phyloP scores from a whole-genome alignment of 2,329 filamentous ascomycete species.

The Waltergamsia citrina region DNA sequence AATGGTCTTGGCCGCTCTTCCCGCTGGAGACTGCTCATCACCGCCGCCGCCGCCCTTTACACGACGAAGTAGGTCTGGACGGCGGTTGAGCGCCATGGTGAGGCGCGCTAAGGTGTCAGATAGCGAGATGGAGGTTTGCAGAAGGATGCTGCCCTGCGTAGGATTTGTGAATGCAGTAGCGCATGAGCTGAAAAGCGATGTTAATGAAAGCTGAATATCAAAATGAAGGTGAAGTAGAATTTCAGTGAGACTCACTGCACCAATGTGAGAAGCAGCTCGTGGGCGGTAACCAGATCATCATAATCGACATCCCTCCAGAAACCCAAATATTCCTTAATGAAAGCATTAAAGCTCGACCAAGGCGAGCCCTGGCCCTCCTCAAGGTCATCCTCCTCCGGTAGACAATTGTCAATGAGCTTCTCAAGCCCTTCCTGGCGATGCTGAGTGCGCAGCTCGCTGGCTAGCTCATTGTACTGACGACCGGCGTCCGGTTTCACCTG shows the following conservation, averaged over 20 bases:
- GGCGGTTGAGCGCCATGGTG: constrained; percentile 74
- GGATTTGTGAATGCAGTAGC: constrained; percentile 74
- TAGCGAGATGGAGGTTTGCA: constrained; percentile 75
- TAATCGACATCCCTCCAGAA: constrained; percentile 77
- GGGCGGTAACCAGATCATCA: constrained; percentile 64
- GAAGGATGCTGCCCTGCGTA: constrained; percentile 69
- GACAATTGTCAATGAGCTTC: constrained; percentile 49
- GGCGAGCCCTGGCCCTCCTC: constrained; percentile 53
- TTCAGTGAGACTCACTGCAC: constrained; percentile 51
- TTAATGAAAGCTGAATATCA: constrained; percentile 4
- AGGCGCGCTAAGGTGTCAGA: constrained; percentile 73
- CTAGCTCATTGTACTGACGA: constrained; percentile 58
- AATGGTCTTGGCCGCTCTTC: constrained; percentile 80
- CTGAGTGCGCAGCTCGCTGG: constrained; percentile 51
- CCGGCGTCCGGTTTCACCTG: constrained; percentile 65
- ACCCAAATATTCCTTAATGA: constrained; percentile 71
- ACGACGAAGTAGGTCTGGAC: constrained; percentile 65
- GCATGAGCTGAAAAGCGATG: constrained; percentile 50
- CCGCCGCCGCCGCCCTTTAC: constrained; percentile 43
- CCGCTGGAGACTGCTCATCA: constrained; percentile 67
- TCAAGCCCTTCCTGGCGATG: constrained; percentile 41
- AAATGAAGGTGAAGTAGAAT: background rate
- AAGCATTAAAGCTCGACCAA: constrained; percentile 70
- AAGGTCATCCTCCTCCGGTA: constrained; percentile 52
- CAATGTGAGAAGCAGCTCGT: constrained; percentile 63